A percentile compares a stretch with the other conserved stretches of the same genome.
phyloP scores from a whole-genome alignment of 108 stramenopile genomes.

The Pseudonitzschia delicatissima region DNA sequence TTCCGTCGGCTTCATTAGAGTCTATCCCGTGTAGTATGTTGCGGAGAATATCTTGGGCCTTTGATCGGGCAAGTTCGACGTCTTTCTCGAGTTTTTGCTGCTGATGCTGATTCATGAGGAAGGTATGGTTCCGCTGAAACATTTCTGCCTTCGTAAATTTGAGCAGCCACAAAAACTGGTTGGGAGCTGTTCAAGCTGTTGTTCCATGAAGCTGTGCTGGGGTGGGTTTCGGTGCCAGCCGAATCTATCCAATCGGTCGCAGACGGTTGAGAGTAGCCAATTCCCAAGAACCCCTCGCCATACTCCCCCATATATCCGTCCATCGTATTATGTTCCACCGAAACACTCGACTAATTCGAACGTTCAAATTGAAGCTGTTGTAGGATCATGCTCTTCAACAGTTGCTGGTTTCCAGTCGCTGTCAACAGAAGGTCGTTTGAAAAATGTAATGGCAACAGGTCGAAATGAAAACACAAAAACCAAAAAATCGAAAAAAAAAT shows the following conservation, averaged over 20 bases:
- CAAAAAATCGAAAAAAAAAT: too few relatives aligned
- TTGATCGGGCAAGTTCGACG: neutral
- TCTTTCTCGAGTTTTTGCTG: neutral
- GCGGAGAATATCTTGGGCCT: constrained; percentile 9
- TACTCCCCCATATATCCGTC: neutral
- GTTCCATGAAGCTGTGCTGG: too few relatives aligned
- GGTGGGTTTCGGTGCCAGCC: constrained; percentile 38
- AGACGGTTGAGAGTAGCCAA: neutral
- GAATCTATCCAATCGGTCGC: too few relatives aligned
- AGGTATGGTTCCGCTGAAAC: neutral
- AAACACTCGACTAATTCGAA: too few relatives aligned
- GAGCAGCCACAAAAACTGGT: neutral
- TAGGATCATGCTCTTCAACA: too few relatives aligned
- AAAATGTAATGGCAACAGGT: too few relatives aligned
- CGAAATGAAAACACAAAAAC: too few relatives aligned
- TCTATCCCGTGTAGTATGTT: neutral
- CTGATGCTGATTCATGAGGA: neutral
- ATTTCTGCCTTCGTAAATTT: neutral
- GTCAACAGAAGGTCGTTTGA: too few relatives aligned
- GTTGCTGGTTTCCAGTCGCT: too few relatives aligned
- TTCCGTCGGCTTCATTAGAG: neutral
- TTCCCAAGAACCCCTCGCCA: neutral
- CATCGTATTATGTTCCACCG: too few relatives aligned
- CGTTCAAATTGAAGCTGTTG: too few relatives aligned
- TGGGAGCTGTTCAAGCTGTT: too few relatives aligned